Base-by-base conservation (phyloP, 345 rosid species). In the Pistacia vera region DNA sequence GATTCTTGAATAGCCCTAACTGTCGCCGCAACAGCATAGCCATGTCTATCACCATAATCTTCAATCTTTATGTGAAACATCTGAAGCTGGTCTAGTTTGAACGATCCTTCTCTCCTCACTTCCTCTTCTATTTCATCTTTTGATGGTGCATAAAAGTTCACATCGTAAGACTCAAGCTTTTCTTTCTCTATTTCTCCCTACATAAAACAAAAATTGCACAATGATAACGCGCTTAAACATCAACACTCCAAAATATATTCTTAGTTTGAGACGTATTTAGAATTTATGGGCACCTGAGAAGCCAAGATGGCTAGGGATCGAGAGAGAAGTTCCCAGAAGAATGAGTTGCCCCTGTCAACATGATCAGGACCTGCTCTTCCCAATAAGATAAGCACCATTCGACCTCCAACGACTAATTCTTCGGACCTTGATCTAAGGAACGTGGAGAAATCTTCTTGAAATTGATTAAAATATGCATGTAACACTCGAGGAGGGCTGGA, bases 1-100 rank as follows among this genome's bases (percentile, higher is more conserved):
- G 97, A 73, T 81, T 89, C 99, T 78, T 93, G 99, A 77, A 95
- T 80, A 4, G 98, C 97, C 86, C 98, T 87, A 63, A 95, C 93
- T 0, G 96, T 82, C 83, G 77, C 88, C 0, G 97, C 99, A 63
- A 90, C 88, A 8, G 66, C 81, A 28, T 59, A 78, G 46, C 99
- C 99, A 36, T 87, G 93, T 82, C 91, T 87, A 48, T 48, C 72
- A 4, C 80, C 85, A 38, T 12, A 72, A 4, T 71, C 81, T 1
- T 83, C 77, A 66, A 62, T 83, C 46, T 80, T 83, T 46, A 69
- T 59, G 77, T 87, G 91, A 20, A 90, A 83, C 83, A 86, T 88
- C 81, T 90, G 89, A 38, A 90, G 64, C 61, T 77, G 76, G 49
- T 86, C 84, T 52, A 89, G 3, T 51, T 83, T 82, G 64, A 95